Evolutionary conservation across 495 filamentous ascomycete genomes (phyloP).

Genomic region (Tuber aestivum): DNA sequence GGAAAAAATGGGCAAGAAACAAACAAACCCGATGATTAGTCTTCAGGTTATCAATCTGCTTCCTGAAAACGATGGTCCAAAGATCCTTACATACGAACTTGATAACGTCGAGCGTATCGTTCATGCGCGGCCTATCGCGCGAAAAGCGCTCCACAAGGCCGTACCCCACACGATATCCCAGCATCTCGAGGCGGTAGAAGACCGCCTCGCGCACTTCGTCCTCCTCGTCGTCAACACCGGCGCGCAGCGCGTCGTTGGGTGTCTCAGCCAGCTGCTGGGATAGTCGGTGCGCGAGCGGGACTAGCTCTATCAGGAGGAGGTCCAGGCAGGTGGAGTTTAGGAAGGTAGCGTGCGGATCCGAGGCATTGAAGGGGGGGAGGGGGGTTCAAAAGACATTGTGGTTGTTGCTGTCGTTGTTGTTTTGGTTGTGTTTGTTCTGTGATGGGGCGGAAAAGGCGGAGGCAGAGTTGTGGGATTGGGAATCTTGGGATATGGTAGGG

Average conservation of each 20-base stretch:
- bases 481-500: neutral
- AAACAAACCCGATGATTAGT: constrained; percentile 78
- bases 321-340: constrained; percentile 78
- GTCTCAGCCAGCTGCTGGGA: constrained; percentile 39
- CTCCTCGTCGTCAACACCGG: constrained; percentile 56
- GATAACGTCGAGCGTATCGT: constrained; percentile 81
- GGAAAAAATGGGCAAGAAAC: neutral
- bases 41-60: constrained; percentile 97
- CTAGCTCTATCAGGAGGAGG: constrained; percentile 90
- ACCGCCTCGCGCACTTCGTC: constrained; percentile 76
- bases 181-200: constrained; percentile 71
- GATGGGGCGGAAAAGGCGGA: neutral
- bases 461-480: neutral
- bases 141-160: constrained; percentile 91
- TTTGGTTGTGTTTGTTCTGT: neutral
- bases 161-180: constrained; percentile 89
- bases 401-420: neutral
- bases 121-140: constrained; percentile 76
- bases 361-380: constrained; percentile 62
- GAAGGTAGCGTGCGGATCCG: constrained; percentile 71
- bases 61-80: constrained; percentile 88
- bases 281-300: constrained; percentile 85
- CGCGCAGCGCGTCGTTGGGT: constrained; percentile 6
- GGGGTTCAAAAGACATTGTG: constrained; percentile 72
- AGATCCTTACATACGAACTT: constrained; percentile 98